Conservation (phyloP, 2,329 filamentous ascomycete species). For the Cercospora brassicicola region DNA sequence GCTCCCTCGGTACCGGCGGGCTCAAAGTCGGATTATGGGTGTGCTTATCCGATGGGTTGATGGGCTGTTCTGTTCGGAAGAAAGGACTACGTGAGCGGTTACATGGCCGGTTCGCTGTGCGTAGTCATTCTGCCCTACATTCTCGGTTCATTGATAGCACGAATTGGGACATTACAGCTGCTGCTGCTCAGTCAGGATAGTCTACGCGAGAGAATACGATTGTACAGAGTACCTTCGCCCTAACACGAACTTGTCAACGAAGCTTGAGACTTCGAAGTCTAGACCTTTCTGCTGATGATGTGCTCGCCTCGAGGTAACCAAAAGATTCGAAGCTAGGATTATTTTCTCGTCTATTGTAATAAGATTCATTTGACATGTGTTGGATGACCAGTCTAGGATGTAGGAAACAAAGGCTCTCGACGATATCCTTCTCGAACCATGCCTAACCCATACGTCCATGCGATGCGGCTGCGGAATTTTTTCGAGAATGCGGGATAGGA, state of each 20-base stretch:
- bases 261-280: background rate
- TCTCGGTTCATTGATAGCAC: background rate
- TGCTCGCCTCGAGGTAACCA: background rate
- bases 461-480: background rate
- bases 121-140: background rate
- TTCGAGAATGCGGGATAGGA: background rate
- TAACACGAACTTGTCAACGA: background rate
- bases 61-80: background rate
- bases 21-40: background rate
- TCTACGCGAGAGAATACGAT: background rate
- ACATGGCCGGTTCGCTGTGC: background rate
- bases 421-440: background rate
- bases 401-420: too few species aligned
- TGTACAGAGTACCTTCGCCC: background rate
- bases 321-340: background rate
- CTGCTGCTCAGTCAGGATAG: background rate
- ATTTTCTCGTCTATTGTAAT: background rate
- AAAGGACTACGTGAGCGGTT: background rate
- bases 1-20: background rate
- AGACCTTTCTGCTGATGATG: background rate
- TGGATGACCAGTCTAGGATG: background rate
- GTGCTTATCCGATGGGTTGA: background rate
- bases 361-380: background rate
- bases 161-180: background rate
- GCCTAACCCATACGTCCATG: background rate